A percentile compares a stretch with the other conserved stretches of the same genome.
phyloP scores from a whole-genome alignment of 208 protist genomes.

The Leishmania braziliensis region DNA sequence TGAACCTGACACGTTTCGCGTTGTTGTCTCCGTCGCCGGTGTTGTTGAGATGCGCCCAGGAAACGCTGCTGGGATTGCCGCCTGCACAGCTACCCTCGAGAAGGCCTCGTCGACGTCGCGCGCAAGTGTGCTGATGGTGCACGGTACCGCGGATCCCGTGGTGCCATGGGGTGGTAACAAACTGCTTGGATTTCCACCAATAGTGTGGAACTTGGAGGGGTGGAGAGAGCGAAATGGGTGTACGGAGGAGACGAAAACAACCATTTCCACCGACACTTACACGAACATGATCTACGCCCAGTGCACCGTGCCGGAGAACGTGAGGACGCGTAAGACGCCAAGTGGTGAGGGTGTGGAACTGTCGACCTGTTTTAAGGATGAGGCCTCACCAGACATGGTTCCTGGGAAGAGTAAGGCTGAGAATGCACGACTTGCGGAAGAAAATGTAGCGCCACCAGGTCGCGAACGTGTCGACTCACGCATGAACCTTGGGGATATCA shows the following conservation, averaged over 20 bases:
- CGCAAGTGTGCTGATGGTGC: constrained; percentile 70
- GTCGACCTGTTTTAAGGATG: not conserved
- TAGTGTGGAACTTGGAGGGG: constrained; percentile 38
- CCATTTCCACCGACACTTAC: constrained; percentile 47
- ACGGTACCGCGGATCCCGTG: constrained; percentile 61
- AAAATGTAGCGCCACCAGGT: not conserved
- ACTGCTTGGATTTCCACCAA: constrained; percentile 56
- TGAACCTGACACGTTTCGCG: constrained; percentile 39
- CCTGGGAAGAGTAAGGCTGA: not conserved
- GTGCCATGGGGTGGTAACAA: constrained; percentile 64
- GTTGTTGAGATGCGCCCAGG: constrained; percentile 67
- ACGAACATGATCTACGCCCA: constrained; percentile 49
- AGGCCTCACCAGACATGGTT: not conserved
- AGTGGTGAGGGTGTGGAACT: not conserved
- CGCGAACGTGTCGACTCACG: not conserved
- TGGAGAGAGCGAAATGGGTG: constrained; percentile 61
- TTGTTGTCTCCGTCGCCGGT: constrained; percentile 61
- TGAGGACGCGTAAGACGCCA: not conserved
- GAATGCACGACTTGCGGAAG: not conserved
- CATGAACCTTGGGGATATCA: not conserved
- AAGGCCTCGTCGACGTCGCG: constrained; percentile 16
- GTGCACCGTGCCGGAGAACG: constrained; percentile 21
- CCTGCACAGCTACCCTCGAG: constrained; percentile 37
- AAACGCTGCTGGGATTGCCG: constrained; percentile 45
- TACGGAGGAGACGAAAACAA: constrained; percentile 15